Evolutionary conservation across 805 yeast genomes (phyloP).

Genomic region (Blastobotrys peoriensis): DNA sequence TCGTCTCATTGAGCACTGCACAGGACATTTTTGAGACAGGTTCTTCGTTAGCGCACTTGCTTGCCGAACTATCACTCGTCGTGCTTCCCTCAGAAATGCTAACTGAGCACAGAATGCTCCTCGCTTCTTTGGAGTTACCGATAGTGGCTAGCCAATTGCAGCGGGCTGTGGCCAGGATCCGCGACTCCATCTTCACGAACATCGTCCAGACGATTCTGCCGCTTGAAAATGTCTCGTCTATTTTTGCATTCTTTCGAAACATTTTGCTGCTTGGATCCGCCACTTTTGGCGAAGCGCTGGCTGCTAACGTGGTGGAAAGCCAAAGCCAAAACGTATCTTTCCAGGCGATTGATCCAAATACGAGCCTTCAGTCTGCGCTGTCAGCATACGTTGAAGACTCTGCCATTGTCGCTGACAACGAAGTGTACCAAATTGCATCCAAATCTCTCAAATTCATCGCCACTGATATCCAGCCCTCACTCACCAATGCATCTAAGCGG

Average conservation of each 20-base stretch:
- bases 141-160: conserved; percentile 7
- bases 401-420: conserved; percentile 3
- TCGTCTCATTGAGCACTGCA: conserved; percentile 3
- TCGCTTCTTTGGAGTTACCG: conserved; percentile 9
- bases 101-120: conserved; percentile 3
- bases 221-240: background rate
- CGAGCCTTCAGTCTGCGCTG: conserved; percentile 7
- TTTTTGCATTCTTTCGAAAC: conserved; percentile 15
- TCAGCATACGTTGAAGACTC: conserved; percentile 12
- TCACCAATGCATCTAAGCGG: conserved; percentile 1
- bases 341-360: background rate
- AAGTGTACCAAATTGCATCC: conserved; percentile 1
- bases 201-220: conserved; percentile 12
- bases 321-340: background rate
- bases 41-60: conserved; percentile 7
- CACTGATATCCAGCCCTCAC: conserved; percentile 3
- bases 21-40: conserved; percentile 17
- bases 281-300: conserved; percentile 11
- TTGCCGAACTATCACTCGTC: background rate
- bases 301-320: background rate
- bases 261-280: conserved; percentile 16
- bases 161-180: conserved; percentile 2
- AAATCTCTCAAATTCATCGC: background rate
- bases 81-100: background rate
- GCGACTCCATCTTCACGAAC: conserved; percentile 12